Base-by-base conservation (phyloP, 2,329 filamentous ascomycete species). In the Scedosporium aurantiacum region DNA sequence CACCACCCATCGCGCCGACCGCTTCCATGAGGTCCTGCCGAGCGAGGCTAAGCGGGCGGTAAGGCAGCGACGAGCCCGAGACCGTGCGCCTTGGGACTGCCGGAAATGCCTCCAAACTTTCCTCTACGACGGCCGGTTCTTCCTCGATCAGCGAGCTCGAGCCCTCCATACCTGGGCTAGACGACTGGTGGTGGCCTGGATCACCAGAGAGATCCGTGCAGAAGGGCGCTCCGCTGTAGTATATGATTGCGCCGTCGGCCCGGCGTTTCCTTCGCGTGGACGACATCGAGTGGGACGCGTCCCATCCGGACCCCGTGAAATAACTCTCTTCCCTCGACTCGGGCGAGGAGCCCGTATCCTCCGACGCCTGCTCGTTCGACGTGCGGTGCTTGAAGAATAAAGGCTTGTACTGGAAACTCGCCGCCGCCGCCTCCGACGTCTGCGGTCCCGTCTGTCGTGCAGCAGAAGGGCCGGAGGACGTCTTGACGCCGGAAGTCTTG, bases 131-230 rank as follows among this genome's bases (percentile, higher is more conserved):
- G 16, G 32, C 32, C 1, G 54, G 25, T 5, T 50, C 23, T 32
- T 60, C 58, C 16, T 8, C 16, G 25, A 32, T 32, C 16, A 14
- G 50, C 12, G 50, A 54, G 21, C 50, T 54, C 23, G 23, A 54
- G 18, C 43, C 25, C 3, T 14, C 40, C 71, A 80, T 72, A 62
- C 81, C 76, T 1, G 80, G 79, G 2, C 77, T 70, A 1, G 78
- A 77, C 0, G 77, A 79, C 1, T 72, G 64, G 23, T 79, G 1
- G 8, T 37, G 32, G 4, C 78, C 79, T 10, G 76, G 76, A 66
- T 91, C 87, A 1, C 87, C 86, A 16, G 86, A 89, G 3, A 94
- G 74, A 70, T 96, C 91, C 1, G 86, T 91, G 70, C 86, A 94
- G 70, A 94, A 96, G 0, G 83, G 83, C 1, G 88, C 87, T 27